phyloP scores from a whole-genome alignment of 352 stramenopile genomes.

The Globisporangium nodosum region DNA sequence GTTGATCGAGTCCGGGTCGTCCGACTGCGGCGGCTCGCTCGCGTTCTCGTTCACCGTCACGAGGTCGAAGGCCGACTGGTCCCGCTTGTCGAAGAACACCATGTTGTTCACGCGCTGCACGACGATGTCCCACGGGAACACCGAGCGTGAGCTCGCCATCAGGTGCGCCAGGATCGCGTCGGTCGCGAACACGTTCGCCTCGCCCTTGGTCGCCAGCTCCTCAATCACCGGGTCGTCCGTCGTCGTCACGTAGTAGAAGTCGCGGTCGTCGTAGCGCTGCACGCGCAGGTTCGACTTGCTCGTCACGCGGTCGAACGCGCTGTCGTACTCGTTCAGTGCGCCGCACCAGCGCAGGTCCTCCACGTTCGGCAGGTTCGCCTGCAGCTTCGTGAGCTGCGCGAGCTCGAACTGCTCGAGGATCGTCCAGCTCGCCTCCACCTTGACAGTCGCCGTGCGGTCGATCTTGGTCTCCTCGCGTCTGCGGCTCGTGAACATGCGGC shows the following conservation, averaged over 20 bases:
- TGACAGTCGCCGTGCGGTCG: conserved; percentile 87
- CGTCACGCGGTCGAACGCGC: conserved; percentile 92
- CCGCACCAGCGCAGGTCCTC: conserved; percentile 94
- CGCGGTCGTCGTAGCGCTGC: conserved; percentile 82
- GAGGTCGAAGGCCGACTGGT: conserved; percentile 93
- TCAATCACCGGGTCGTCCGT: conserved; percentile 96
- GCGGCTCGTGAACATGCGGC: conserved; percentile 57
- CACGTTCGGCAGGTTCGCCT: conserved; percentile 80
- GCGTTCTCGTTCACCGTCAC: conserved; percentile 95
- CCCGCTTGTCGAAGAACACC: conserved; percentile 97
- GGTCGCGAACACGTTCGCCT: conserved; percentile 95
- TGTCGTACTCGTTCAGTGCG: conserved; percentile 94
- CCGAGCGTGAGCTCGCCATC: conserved; percentile 94
- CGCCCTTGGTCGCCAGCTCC: conserved; percentile 86
- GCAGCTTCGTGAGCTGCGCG: conserved; percentile 91
- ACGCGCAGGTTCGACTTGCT: conserved; percentile 78
- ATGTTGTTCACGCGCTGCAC: conserved; percentile 90
- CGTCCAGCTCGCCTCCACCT: conserved; percentile 89
- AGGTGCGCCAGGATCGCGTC: conserved; percentile 96
- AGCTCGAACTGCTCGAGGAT: conserved; percentile 97
- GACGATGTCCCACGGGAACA: conserved; percentile 98
- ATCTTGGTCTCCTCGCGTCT: conserved; percentile 67
- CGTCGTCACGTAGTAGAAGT: conserved; percentile 97
- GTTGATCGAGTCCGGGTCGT: conserved; percentile 93
- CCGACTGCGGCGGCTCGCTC: conserved; percentile 81